These are phyloP conservation scores for Centella asiatica DNA, from an alignment of 129 eudicot genomes.

Conservation along the genomic window DNA sequence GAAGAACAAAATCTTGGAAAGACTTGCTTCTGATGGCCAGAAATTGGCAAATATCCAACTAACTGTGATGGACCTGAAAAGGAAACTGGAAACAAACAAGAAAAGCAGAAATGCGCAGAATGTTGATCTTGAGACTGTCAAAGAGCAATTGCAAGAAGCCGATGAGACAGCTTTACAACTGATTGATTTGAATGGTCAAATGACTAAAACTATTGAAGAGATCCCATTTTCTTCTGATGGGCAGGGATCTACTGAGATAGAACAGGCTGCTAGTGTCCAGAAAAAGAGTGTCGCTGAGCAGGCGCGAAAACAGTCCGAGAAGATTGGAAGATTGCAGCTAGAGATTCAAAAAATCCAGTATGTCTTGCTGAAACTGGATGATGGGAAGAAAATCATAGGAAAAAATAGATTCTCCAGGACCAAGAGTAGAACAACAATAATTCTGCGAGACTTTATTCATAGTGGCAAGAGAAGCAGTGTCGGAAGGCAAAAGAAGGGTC, in stretches of 20 bases:
- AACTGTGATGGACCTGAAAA: conserved; percentile 46
- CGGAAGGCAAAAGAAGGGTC: conserved; percentile 48
- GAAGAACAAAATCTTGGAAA: conserved; percentile 44
- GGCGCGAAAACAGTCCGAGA: conserved; percentile 69
- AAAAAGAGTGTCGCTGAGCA: conserved; percentile 35
- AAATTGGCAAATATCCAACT: conserved; percentile 46
- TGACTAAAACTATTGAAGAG: conserved; percentile 45
- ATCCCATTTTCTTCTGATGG: conserved; percentile 27
- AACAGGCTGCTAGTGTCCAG: conserved; percentile 27
- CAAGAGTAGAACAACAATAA: conserved; percentile 47
- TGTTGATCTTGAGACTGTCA: conserved; percentile 51
- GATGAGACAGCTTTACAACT: conserved; percentile 55
- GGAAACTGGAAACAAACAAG: conserved; percentile 41
- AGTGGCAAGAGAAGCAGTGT: conserved; percentile 43
- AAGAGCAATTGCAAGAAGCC: conserved; percentile 60
- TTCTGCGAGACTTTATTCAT: conserved; percentile 61
- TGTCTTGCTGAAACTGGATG: conserved; percentile 52
- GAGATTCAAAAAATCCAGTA: conserved; percentile 77
- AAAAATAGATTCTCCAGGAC: conserved; percentile 52
- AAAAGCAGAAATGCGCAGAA: conserved; percentile 37
- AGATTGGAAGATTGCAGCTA: conserved; percentile 65
- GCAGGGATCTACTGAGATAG: conserved; percentile 30
- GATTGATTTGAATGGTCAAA: conserved; percentile 42
- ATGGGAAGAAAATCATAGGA: conserved; percentile 56
- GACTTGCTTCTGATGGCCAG: conserved; percentile 67